These are phyloP conservation scores for Fusarium nygamai DNA, from an alignment of 2,329 filamentous ascomycete genomes.

Conservation along the genomic window DNA sequence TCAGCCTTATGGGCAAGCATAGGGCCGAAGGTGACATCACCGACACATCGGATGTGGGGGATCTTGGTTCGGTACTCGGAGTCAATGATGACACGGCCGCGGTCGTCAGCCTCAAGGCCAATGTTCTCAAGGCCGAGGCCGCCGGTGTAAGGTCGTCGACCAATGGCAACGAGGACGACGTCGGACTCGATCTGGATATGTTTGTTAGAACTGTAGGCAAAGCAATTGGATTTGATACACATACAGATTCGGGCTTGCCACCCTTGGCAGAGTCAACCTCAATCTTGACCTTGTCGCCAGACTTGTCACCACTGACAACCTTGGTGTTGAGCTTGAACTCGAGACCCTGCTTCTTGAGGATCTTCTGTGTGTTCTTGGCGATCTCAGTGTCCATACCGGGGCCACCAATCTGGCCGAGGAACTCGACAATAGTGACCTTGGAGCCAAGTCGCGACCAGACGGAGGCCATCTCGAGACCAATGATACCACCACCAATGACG, in stretches of 20 bases:
- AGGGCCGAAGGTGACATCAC: conserved; percentile 95
- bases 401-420: conserved; percentile 93
- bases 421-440: conserved; percentile 98
- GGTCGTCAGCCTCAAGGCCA: conserved; percentile 90
- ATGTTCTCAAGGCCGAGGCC: conserved; percentile 95
- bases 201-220: conserved; percentile 33
- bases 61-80: conserved; percentile 98
- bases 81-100: conserved; percentile 95
- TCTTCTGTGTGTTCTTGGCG: conserved; percentile 90
- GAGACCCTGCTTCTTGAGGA: conserved; percentile 94
- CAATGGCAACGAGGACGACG: conserved; percentile 95
- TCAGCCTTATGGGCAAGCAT: conserved; percentile 99
- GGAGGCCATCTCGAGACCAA: conserved; percentile 97
- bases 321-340: conserved; percentile 99
- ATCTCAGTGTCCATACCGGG: conserved; percentile 97
- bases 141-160: conserved; percentile 91
- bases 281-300: conserved; percentile 80
- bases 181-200: conserved; percentile 85
- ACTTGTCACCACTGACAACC: conserved; percentile 85
- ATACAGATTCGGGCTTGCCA: conserved; percentile 89
- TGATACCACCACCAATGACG: conserved; percentile 98
- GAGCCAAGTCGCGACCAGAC: conserved; percentile 95
- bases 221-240: conserved; percentile 46
- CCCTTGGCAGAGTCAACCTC: conserved; percentile 93
- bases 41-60: conserved; percentile 95